A percentile compares a stretch with the other conserved stretches of the same genome.
Conservation (phyloP, 306 rosid genomes). For the Geum urbanum region DNA sequence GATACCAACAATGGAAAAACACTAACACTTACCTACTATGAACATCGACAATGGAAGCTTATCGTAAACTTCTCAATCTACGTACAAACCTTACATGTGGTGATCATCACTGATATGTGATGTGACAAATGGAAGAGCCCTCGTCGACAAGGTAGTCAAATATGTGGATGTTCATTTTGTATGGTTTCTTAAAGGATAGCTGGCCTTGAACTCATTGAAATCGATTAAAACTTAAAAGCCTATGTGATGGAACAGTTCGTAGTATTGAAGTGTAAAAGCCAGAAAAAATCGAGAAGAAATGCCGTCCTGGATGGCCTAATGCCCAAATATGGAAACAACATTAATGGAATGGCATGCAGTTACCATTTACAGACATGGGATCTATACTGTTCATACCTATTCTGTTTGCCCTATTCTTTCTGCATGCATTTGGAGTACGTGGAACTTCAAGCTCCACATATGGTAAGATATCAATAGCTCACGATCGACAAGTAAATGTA, state of each 20-base stretch:
- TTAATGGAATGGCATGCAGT: background rate
- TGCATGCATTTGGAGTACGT: background rate
- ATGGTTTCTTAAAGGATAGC: no score
- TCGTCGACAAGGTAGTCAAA: background rate
- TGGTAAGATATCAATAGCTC: background rate
- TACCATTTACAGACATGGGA: background rate
- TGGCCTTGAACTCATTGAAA: no score
- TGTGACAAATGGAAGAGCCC: background rate
- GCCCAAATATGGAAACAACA: background rate
- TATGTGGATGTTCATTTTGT: no score
- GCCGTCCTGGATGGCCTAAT: background rate
- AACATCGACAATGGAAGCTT: no score
- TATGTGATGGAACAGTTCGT: background rate
- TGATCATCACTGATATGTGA: background rate
- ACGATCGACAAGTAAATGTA: no score
- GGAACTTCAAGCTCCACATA: constrained; percentile 15
- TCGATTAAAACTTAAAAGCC: no score
- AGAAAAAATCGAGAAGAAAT: background rate
- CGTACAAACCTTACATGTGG: background rate
- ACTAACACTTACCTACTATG: no score
- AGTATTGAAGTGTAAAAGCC: background rate
- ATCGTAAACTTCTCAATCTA: no score
- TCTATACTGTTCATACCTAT: background rate
- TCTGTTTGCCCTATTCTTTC: constrained; percentile 6
- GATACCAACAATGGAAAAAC: no score